Conservation (phyloP, 1,139 yeast genomes). For the Pichia sp. region DNA sequence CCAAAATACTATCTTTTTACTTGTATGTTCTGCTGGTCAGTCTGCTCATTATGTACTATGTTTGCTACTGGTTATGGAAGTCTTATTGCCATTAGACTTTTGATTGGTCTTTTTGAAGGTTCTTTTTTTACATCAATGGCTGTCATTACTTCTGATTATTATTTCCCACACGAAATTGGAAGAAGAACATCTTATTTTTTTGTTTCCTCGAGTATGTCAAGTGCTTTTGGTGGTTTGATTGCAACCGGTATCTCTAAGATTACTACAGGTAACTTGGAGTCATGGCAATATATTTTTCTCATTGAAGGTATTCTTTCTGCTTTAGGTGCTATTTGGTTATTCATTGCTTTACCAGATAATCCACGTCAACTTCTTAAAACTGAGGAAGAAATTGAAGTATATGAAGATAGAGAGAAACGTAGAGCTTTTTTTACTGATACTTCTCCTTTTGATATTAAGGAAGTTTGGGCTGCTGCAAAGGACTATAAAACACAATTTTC, state of each 20-base stretch:
- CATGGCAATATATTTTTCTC: constrained; percentile 9
- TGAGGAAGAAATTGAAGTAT: constrained; percentile 6
- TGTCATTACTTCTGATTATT: constrained; percentile 9
- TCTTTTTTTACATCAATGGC: constrained; percentile 10
- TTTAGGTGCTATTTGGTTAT: constrained; percentile 4
- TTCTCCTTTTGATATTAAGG: constrained; percentile 3
- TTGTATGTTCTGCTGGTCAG: constrained; percentile 10
- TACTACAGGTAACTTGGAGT: constrained; percentile 1
- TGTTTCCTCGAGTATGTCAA: constrained; percentile 7
- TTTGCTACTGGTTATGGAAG: constrained; percentile 7
- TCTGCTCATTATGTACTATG: constrained; percentile 8
- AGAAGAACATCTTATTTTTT: constrained; percentile 10
- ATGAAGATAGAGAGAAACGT: constrained; percentile 8
- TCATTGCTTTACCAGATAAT: constrained; percentile 7
- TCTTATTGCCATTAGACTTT: constrained; percentile 3
- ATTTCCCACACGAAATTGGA: constrained; percentile 10
- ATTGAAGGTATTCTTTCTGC: constrained; percentile 8
- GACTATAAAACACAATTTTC: constrained; percentile 10
- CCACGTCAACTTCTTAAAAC: constrained; percentile 5
- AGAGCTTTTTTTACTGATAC: constrained; percentile 6
- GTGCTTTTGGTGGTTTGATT: constrained; percentile 11
- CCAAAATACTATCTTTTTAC: constrained; percentile 6
- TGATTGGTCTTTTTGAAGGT: constrained; percentile 9
- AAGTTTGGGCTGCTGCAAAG: constrained; percentile 5
- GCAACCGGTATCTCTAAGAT: constrained; percentile 10